Evolutionary conservation across 2,329 filamentous ascomycete species (phyloP), one percentile per base, ranked within the genome.

Genomic region (Fusarium nodosum): DNA sequence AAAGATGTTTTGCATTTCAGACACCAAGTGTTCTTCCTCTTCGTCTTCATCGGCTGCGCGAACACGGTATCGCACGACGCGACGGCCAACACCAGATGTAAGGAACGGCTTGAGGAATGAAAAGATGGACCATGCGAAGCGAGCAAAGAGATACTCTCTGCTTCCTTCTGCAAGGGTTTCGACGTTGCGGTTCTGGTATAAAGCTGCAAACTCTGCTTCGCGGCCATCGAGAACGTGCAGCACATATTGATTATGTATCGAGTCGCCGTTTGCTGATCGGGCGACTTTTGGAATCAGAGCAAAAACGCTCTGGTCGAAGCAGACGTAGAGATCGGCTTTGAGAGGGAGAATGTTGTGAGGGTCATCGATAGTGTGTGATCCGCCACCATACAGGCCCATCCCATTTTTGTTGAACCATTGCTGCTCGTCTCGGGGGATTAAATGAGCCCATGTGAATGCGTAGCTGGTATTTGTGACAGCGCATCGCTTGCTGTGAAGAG

Each of bases 391-490:
- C 1, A 70, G 48, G 0, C 63, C 63, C 69, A 72, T 72, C 1
- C 69, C 69, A 7, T 72, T 72, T 3, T 70, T 68, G 20, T 53
- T 60, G 33, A 72, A 72, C 69, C 69, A 72, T 1, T 64, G 47
- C 1, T 67, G 64, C 3, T 72, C 69, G 13, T 70, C 69, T 6
- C 51, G 66, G 0, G 69, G 69, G 0, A 72, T 68, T 4, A 72
- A 3, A 15, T 72, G 69, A 1, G 69, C 69, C 53, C 60, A 56
- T 4, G 69, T 72, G 5, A 70, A 68, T 7, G 69, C 69, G 28
- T 70, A 72, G 2, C 66, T 68, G 1, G 69, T 70, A 8, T 71
- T 72, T 24, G 69, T 72, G 18, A 71, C 39, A 10, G 66, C 65
- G 3, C 69, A 71, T 20, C 69, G 36, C 12, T 66, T 59, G 18